phyloP scores from a whole-genome alignment of 2,329 filamentous ascomycete species.

The Aspergillus texensis region DNA sequence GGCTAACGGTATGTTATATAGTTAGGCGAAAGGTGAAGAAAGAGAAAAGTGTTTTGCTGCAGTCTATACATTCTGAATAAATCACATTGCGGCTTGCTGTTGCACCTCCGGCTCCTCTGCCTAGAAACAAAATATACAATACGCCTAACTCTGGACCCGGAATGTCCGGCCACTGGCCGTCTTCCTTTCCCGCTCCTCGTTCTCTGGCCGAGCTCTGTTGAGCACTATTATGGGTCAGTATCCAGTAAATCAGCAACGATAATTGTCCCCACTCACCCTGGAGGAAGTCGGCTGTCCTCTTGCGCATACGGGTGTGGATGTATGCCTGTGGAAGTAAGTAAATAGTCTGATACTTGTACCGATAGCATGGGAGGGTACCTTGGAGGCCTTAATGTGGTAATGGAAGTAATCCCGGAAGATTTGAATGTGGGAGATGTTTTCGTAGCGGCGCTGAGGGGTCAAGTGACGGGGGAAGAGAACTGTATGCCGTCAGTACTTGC shows the following conservation, averaged over 20 bases:
- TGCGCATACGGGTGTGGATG: constrained; percentile 97
- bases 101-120: constrained; percentile 17
- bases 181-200: constrained; percentile 96
- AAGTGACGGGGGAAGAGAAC: constrained; percentile 96
- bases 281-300: constrained; percentile 95
- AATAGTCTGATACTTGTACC: neutral
- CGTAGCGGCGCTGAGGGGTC: constrained; percentile 83
- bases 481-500: constrained; percentile 39
- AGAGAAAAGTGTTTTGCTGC: constrained; percentile 6
- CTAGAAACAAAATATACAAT: constrained; percentile 27
- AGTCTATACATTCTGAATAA: constrained; percentile 17
- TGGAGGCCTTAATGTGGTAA: constrained; percentile 99
- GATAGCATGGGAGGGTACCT: constrained; percentile 53
- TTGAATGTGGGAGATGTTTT: constrained; percentile 98
- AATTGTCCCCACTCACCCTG: constrained; percentile 66
- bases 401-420: constrained; percentile 99
- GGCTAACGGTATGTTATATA: neutral
- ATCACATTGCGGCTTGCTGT: constrained; percentile 12
- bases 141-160: constrained; percentile 58
- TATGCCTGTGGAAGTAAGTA: constrained; percentile 66
- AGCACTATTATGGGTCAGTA: constrained; percentile 67
- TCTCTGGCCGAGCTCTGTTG: constrained; percentile 90
- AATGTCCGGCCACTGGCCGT: constrained; percentile 96
- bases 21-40: neutral
- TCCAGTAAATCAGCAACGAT: neutral